phyloP scores from a whole-genome alignment of 2,329 filamentous ascomycete genomes.

The Fusarium equiseti region DNA sequence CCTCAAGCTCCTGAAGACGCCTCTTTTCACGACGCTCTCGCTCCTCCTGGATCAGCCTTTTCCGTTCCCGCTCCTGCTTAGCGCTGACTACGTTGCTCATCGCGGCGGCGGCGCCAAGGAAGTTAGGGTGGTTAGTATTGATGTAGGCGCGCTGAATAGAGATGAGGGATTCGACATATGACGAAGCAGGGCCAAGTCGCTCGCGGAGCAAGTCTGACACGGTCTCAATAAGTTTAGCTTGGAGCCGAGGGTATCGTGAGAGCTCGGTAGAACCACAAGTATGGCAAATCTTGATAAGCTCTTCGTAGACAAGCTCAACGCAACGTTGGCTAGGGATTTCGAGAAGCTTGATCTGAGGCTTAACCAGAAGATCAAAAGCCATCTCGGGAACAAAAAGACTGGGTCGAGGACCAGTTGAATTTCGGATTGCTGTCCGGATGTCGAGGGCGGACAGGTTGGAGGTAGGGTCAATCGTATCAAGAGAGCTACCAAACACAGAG shows the following conservation, averaged over 20 bases:
- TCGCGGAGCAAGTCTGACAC: constrained; percentile 96
- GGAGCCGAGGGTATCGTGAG: constrained; percentile 88
- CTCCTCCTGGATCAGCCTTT: constrained; percentile 82
- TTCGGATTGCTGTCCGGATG: constrained; percentile 96
- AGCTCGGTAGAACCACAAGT: constrained; percentile 97
- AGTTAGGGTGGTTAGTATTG: constrained; percentile 99
- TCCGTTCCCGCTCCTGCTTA: constrained; percentile 94
- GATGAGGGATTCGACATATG: constrained; percentile 95
- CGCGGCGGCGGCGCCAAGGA: constrained; percentile 93
- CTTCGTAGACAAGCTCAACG: constrained; percentile 97
- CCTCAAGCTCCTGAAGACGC: constrained; percentile 83
- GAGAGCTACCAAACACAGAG: constrained; percentile 95
- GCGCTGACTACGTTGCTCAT: constrained; percentile 97
- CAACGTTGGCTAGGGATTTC: constrained; percentile 96
- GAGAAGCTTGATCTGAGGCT: constrained; percentile 97
- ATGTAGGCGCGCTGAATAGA: constrained; percentile 98
- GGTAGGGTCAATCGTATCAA: constrained; percentile 96
- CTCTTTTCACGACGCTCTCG: constrained; percentile 86
- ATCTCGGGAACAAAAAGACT: constrained; percentile 98
- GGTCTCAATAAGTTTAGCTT: constrained; percentile 97
- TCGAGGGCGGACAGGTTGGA: constrained; percentile 94
- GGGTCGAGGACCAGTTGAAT: constrained; percentile 94
- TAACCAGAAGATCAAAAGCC: constrained; percentile 96
- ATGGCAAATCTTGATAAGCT: constrained; percentile 99
- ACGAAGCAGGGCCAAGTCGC: constrained; percentile 87